Evolutionary conservation across 257 asterid genomes (phyloP).

Genomic region (Petunia axillaris): DNA sequence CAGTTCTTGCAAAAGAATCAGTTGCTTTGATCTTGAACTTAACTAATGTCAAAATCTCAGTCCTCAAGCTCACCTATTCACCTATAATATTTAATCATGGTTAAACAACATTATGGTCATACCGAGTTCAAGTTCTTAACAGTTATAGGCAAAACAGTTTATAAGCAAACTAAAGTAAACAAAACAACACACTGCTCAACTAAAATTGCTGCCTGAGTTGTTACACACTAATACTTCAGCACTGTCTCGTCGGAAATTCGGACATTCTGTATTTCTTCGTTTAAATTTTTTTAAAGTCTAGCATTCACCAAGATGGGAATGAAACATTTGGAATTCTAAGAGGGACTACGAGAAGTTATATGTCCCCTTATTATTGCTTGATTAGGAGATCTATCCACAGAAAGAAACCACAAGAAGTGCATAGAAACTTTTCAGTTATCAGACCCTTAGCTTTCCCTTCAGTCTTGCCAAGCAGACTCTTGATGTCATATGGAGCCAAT

Average conservation of each 20-base stretch:
- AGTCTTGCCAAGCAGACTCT: slow-evolving; percentile 5
- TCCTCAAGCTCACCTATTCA: no score
- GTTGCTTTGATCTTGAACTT: no score
- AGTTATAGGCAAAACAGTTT: no score
- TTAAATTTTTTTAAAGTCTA: not conserved
- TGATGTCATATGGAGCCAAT: not conserved
- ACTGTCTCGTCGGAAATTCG: not conserved
- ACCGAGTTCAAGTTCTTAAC: no score
- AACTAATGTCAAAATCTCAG: no score
- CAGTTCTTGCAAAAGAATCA: no score
- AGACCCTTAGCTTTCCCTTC: not conserved
- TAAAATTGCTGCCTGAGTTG: no score
- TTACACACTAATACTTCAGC: no score
- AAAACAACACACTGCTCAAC: no score
- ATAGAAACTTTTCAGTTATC: not conserved
- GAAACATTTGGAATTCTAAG: not conserved
- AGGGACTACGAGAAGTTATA: not conserved
- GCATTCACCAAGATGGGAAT: not conserved
- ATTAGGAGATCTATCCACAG: not conserved
- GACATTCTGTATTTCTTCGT: not conserved
- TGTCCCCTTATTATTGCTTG: not conserved
- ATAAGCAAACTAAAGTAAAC: no score
- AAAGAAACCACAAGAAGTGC: slow-evolving; percentile 6
- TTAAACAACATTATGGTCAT: no score
- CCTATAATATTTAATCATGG: no score